A percentile compares a stretch with the other conserved stretches of the same genome.
Evolutionary conservation across 768 basidiomycete species (phyloP).

Genomic region (Scleroderma citrinum): DNA sequence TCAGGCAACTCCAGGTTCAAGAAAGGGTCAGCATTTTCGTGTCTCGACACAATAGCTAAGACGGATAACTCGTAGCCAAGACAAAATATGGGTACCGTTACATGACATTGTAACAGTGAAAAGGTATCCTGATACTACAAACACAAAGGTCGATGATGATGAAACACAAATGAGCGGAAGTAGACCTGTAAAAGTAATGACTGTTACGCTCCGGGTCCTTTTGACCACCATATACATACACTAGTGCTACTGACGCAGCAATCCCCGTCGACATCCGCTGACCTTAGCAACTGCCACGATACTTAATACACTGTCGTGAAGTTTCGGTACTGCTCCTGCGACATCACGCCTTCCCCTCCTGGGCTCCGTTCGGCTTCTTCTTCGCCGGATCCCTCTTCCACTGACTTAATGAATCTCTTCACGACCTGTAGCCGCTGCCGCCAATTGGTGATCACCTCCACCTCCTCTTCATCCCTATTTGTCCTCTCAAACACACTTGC

Average conservation of each 20-base stretch:
- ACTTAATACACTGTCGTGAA: conserved; percentile 49
- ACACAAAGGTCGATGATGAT: no score
- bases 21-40: background rate
- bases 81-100: no score
- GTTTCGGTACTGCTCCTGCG: conserved; percentile 48
- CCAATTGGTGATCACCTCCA: conserved; percentile 90
- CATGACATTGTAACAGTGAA: no score
- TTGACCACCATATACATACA: background rate
- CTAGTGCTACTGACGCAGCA: no score
- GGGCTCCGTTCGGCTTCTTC: conserved; percentile 15
- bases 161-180: no score
- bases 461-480: conserved; percentile 57
- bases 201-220: no score
- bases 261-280: no score
- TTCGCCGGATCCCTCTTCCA: conserved; percentile 13
- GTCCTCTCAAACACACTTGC: conserved; percentile 78
- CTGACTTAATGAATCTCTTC: conserved; percentile 47
- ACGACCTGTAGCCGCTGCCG: conserved; percentile 74
- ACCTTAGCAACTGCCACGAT: no score
- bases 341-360: conserved; percentile 40
- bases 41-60: background rate
- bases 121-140: no score
- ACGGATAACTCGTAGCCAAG: background rate
- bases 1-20: no score
- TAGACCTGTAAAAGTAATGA: no score